Conservation (phyloP, 2,329 filamentous ascomycete species). For the Karstenula rhodostoma region DNA sequence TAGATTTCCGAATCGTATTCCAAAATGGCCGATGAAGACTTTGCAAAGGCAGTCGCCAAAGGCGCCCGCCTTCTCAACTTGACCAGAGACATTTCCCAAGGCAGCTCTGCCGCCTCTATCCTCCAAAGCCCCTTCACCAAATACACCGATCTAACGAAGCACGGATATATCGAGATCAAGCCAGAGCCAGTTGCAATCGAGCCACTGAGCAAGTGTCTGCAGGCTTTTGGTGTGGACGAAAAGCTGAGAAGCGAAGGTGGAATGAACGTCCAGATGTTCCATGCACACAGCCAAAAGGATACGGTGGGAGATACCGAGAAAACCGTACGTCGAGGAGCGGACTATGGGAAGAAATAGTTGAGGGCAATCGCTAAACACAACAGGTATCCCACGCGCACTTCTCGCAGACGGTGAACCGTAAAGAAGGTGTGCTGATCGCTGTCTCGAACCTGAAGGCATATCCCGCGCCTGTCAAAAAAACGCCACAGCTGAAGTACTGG, state of each 20-base stretch:
- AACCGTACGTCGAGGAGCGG: neutral
- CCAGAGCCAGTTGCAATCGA: neutral
- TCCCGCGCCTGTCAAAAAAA: neutral
- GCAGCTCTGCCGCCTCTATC: neutral
- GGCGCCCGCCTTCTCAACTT: neutral
- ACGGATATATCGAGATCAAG: neutral
- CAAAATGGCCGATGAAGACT: neutral
- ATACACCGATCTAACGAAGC: neutral
- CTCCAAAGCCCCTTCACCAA: neutral
- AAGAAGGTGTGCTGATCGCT: conserved; percentile 16
- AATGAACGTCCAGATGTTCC: conserved; percentile 1
- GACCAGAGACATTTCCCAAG: too few relatives aligned
- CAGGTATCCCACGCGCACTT: conserved; percentile 9
- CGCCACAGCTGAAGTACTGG: conserved; percentile 18
- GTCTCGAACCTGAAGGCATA: neutral
- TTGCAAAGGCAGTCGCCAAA: conserved; percentile 4
- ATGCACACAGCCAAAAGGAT: neutral
- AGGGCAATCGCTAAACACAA: neutral
- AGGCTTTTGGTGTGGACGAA: neutral
- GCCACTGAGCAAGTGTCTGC: conserved; percentile 6
- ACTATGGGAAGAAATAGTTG: too few relatives aligned
- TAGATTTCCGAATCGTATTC: neutral
- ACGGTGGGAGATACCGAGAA: neutral
- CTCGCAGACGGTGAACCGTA: conserved; percentile 7
- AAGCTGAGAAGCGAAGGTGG: conserved; percentile 1